A percentile compares a stretch with the other conserved stretches of the same genome.
These are phyloP conservation scores for Sequoia sempervirens DNA, from an alignment of 75 land plant species.

Conservation along the genomic window DNA sequence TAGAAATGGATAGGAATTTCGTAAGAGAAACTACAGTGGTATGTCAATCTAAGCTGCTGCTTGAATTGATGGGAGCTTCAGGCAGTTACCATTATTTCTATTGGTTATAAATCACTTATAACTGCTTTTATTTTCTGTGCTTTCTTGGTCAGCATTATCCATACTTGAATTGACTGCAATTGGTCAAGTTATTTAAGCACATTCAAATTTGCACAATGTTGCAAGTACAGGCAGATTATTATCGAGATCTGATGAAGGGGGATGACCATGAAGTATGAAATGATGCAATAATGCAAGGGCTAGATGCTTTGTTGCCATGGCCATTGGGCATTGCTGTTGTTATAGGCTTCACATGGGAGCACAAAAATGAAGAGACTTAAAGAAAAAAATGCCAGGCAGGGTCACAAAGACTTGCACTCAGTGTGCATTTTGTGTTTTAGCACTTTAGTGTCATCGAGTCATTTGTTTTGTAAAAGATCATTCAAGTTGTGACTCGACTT, in stretches of 20 bases:
- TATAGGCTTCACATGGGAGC: neutral
- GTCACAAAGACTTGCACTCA: neutral
- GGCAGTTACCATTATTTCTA: neutral
- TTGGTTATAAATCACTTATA: neutral
- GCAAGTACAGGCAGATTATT: neutral
- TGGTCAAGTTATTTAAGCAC: neutral
- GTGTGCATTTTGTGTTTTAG: neutral
- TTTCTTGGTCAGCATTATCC: neutral
- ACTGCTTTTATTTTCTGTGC: neutral
- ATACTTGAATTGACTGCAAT: neutral
- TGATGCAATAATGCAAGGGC: neutral
- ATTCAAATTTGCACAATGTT: neutral
- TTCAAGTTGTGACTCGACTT: neutral
- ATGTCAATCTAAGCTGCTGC: neutral
- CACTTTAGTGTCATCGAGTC: neutral
- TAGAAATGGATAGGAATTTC: neutral
- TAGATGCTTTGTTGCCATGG: neutral
- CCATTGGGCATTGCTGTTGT: neutral
- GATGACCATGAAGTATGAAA: neutral
- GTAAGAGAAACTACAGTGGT: neutral
- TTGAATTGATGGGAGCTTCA: neutral
- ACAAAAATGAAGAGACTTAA: neutral
- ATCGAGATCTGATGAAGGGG: neutral
- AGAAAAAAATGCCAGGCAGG: neutral
- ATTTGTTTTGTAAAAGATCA: neutral